Base-by-base conservation (phyloP, 495 filamentous ascomycete genomes). In the Neurospora tetraspora region DNA sequence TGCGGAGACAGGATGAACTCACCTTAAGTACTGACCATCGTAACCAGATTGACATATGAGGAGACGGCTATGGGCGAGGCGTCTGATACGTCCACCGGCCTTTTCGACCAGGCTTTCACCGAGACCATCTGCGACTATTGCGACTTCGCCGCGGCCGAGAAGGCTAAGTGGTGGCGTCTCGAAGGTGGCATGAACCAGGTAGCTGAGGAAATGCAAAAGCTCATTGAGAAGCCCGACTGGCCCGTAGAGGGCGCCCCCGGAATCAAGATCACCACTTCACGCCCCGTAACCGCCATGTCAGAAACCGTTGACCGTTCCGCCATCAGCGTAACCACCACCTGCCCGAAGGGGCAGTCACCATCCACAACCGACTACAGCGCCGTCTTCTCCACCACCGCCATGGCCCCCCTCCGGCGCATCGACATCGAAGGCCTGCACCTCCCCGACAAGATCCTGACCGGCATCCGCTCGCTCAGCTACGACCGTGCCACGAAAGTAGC, bases 51-150 rank as follows among this genome's bases (percentile, higher is more conserved):
- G n/a, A 40, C 72, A 27, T 69, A 72, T 12, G 23, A 36, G 20
- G 38, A 72, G 5, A 76, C 59, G 27, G 70, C 59, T 14, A 42
- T 72, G 37, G 74, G 10, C 36, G 73, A 71, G n/a, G 59, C 69
- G 11, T 70, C 31, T 11, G 20, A 74, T 39, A 76, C 69, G 27
- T 75, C 79, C 31, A 81, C 79, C 5, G 76, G 76, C 12, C 74
- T 77, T 6, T 83, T 81, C 69, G 81, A 84, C 70, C 76, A 81
- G 69, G 77, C 80, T n/a, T 77, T 80, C 20, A 74, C 70, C 31
- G 82, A 84, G 74, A 75, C 71, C 4, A 73, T 83, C 23, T 71
- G 79, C 34, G 82, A 83, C 71, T 76, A 73, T 34, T 68, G 80
- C 69, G 81, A 81, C 71, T 83, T 83, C 37, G 69, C 71, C 1